A percentile compares a stretch with the other conserved stretches of the same genome.
Conservation (phyloP, 208 protist species). For the Acanthamoeba divionensis region DNA sequence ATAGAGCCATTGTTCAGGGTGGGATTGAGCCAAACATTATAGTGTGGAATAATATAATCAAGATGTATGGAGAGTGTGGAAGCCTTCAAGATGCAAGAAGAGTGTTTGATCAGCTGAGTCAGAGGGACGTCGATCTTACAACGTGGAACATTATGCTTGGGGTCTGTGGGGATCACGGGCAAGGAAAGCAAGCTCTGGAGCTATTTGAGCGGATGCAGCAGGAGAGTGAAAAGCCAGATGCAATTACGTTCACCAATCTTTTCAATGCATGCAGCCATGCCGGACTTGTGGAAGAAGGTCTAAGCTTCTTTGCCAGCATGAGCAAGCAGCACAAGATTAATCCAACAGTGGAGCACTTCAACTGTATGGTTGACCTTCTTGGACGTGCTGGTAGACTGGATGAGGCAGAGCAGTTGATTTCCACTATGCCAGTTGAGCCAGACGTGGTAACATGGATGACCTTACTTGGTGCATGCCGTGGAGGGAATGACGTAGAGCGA, state of each 20-base stretch:
- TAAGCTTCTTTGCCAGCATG: not conserved
- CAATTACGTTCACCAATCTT: not conserved
- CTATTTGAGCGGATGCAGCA: not conserved
- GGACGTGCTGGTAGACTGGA: not conserved
- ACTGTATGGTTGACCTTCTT: conserved; percentile 23
- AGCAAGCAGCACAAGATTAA: not conserved
- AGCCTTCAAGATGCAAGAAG: not conserved
- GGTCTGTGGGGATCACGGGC: not conserved
- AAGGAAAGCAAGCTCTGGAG: not conserved
- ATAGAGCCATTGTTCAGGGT: not conserved
- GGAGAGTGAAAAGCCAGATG: not conserved
- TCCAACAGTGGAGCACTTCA: not conserved
- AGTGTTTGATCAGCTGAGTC: not conserved
- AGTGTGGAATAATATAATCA: not conserved
- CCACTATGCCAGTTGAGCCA: not conserved
- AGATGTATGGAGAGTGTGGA: not conserved
- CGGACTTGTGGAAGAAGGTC: conserved; percentile 49
- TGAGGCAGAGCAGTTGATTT: conserved; percentile 41
- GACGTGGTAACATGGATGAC: not conserved
- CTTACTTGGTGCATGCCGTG: not conserved
- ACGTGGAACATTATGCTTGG: not conserved
- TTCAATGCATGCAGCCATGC: conserved; percentile 44
- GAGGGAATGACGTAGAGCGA: not conserved
- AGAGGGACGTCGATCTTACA: too few species aligned
- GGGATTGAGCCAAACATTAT: not conserved